Conservation (phyloP, 2,329 filamentous ascomycete genomes). For the Calonectria naviculata region DNA sequence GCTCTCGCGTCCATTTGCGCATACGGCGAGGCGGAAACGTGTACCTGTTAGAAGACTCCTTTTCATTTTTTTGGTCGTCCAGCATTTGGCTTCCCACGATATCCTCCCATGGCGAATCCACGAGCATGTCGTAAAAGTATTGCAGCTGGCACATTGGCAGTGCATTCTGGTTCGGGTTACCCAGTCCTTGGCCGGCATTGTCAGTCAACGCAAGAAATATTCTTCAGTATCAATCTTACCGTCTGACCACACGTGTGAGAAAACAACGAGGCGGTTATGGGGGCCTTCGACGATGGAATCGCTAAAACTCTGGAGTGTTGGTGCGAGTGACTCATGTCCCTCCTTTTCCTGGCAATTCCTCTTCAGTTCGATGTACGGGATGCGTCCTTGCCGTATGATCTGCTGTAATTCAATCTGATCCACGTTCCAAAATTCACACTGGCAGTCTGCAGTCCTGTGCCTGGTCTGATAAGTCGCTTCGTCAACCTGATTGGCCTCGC, state of each 20-base stretch:
- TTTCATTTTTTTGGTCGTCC: neutral
- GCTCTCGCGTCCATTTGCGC: neutral
- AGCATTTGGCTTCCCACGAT: neutral
- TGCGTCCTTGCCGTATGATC: neutral
- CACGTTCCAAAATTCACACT: neutral
- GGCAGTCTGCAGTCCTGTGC: neutral
- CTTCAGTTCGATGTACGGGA: neutral
- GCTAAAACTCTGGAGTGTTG: neutral
- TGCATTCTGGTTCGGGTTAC: neutral
- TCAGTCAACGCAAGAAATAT: neutral
- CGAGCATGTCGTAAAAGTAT: neutral
- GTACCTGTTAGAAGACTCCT: neutral
- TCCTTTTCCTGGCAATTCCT: neutral
- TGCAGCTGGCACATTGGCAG: neutral
- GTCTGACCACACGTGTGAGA: neutral
- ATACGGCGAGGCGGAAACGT: neutral
- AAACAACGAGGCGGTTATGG: neutral
- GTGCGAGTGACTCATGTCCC: neutral
- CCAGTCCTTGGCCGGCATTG: neutral
- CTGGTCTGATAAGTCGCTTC: neutral
- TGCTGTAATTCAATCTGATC: neutral
- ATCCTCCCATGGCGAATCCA: neutral
- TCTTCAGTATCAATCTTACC: neutral
- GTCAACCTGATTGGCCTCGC: neutral
- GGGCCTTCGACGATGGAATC: neutral